Evolutionary conservation across 73 alveolate genomes (phyloP), one percentile per base, ranked within the genome.

Genomic region (Paramecium bursaria): DNA sequence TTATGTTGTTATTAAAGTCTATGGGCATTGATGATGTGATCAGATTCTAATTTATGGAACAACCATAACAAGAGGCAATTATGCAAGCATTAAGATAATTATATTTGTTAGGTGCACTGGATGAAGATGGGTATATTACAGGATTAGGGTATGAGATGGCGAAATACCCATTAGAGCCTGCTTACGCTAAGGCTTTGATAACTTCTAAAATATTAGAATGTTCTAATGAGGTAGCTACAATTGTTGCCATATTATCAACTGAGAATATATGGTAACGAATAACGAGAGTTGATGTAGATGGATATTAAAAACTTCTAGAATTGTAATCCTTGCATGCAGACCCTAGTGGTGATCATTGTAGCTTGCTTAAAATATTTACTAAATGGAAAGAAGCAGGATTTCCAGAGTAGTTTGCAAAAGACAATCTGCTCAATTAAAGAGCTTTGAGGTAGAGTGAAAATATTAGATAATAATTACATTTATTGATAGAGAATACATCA

Each of bases 151-250:
- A 80, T 60, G 94, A 91, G 74, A 90, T 96, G 92, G 48, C 92
- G 7, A 88, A 92, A 76, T 89, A 95, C 29, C 99, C 99, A 0
- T 85, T 96, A 14, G 99, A 96, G 76, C 98, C 99, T 2, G 85
- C 94, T 47, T 96, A 87, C 52, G 93, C 98, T 9, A 91, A 95
- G 39, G 77, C 95, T 13, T 75, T 96, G 23, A 48, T 96, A 2
- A 92, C 98, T 50, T 17, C 75, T 4, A 51, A 60, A 48, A 46
- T 60, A 85, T 3, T 46, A 29, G 90, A 73, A 25, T 77, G 93
- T 29, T 67, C 86, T 19, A 44, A 17, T 77, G 85, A 80, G 76
- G 46, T 74, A 77, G 25, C 50, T 3, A 74, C 87, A 15, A 46
- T 96, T 48, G 98, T 96, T 4, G 85, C 97, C 14, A 67, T 96